phyloP scores from a whole-genome alignment of 805 yeast genomes.

The Alloascoidea africana region DNA sequence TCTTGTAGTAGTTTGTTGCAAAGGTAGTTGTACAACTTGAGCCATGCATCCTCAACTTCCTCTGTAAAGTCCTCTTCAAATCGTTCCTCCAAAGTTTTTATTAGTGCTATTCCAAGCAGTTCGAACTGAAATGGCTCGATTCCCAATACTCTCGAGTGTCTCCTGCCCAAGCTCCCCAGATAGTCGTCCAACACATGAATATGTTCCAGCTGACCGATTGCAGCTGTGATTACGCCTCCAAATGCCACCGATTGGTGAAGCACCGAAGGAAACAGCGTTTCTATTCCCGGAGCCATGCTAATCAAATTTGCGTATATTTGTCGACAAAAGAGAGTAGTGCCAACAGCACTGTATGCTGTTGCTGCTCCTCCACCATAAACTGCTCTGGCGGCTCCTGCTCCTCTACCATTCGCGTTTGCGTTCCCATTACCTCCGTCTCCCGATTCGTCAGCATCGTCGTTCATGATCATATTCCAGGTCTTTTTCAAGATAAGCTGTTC shows the following conservation, averaged over 20 bases:
- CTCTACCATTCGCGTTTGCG: background rate
- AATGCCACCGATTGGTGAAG: conserved; percentile 48
- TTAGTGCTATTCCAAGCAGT: background rate
- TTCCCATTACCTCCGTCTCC: background rate
- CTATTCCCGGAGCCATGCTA: conserved; percentile 30
- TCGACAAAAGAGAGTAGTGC: conserved; percentile 28
- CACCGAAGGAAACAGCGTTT: conserved; percentile 37
- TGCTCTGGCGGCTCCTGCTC: no score
- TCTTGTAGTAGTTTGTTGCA: conserved; percentile 2
- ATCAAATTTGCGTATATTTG: conserved; percentile 43
- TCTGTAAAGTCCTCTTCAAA: conserved; percentile 3
- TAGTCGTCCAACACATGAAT: conserved; percentile 33
- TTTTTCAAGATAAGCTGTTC: background rate
- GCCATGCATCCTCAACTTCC: conserved; percentile 2
- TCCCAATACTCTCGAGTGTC: conserved; percentile 41
- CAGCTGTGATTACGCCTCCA: conserved; percentile 44
- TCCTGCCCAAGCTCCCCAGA: conserved; percentile 34
- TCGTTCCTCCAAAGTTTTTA: conserved; percentile 1
- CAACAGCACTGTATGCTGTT: background rate
- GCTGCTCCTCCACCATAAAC: no score
- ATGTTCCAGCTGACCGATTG: conserved; percentile 38
- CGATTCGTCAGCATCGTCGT: background rate
- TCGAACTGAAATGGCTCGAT: conserved; percentile 26
- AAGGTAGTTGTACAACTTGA: background rate
- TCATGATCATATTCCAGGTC: background rate